These are phyloP conservation scores for Withania somnifera DNA, from an alignment of 305 asterid genomes.

Conservation along the genomic window DNA sequence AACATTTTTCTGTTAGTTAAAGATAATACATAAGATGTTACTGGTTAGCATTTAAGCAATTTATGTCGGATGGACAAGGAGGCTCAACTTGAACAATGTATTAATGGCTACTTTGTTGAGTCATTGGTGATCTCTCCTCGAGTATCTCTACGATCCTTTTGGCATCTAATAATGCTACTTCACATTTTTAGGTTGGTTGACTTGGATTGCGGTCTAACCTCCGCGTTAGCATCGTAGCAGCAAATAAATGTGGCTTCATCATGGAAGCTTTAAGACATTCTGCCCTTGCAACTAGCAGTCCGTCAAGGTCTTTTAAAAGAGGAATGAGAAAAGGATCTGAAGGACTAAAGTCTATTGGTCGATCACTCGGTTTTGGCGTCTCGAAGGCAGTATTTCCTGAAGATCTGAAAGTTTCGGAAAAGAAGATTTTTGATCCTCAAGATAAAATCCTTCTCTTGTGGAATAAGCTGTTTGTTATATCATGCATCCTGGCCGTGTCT, in stretches of 20 bases:
- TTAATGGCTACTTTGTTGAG: not conserved
- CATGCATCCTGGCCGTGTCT: constrained; percentile 85
- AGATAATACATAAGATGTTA: not conserved
- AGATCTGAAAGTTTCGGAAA: constrained; percentile 86
- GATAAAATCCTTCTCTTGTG: constrained; percentile 82
- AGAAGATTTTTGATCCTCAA: constrained; percentile 93
- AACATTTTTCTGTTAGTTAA: not conserved
- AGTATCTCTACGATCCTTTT: not conserved
- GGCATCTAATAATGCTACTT: not conserved
- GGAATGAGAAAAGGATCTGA: constrained; percentile 90
- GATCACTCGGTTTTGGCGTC: constrained; percentile 84
- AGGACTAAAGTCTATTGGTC: constrained; percentile 88
- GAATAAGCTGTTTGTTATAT: constrained; percentile 83
- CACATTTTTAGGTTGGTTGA: constrained; percentile 65
- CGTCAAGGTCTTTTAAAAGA: constrained; percentile 68
- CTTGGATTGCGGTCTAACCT: constrained; percentile 68
- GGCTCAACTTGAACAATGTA: not conserved
- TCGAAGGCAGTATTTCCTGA: constrained; percentile 86
- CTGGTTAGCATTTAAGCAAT: not conserved
- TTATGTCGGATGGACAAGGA: not conserved
- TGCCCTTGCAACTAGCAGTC: constrained; percentile 31
- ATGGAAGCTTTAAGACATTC: constrained; percentile 54
- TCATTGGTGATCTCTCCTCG: not conserved
- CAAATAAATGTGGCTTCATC: constrained; percentile 65
- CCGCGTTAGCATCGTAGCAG: constrained; percentile 49